phyloP scores from a whole-genome alignment of 192 early-diverging fungal species.

The Coemansia sp. region DNA sequence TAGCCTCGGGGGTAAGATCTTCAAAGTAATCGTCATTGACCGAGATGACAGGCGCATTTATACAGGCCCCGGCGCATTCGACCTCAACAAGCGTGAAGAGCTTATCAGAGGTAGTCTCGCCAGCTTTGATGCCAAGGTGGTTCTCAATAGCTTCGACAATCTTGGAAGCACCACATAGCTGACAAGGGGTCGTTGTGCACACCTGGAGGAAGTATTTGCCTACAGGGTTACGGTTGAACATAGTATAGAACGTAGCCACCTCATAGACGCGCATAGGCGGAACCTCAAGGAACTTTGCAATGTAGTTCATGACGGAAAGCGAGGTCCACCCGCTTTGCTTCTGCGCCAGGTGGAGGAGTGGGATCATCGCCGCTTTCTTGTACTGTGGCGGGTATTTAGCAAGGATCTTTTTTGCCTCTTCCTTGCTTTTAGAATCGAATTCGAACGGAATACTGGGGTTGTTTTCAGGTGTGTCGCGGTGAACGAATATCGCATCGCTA shows the following conservation, averaged over 20 bases:
- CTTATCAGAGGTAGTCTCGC: constrained; percentile 90
- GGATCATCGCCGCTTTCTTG: constrained; percentile 96
- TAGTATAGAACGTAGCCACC: constrained; percentile 99
- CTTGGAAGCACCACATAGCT: constrained; percentile 89
- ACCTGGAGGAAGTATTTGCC: constrained; percentile 99
- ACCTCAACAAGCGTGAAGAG: constrained; percentile 99
- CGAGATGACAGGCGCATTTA: constrained; percentile 96
- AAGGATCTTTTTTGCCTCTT: constrained; percentile 81
- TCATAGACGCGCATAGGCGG: constrained; percentile 99
- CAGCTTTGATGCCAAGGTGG: constrained; percentile 88
- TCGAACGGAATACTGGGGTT: constrained; percentile 82
- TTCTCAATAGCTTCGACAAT: constrained; percentile 86
- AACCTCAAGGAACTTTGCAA: constrained; percentile 90
- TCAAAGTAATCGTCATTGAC: constrained; percentile 99
- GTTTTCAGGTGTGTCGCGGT: constrained; percentile 80
- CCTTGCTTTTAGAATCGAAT: constrained; percentile 76
- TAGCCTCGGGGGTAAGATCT: constrained; percentile 92
- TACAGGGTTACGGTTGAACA: constrained; percentile 98
- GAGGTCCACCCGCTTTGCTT: constrained; percentile 93
- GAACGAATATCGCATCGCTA: constrained; percentile 56
- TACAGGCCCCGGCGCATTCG: constrained; percentile 98
- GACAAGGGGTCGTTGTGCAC: constrained; percentile 98
- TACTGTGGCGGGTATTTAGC: constrained; percentile 96
- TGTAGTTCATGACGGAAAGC: constrained; percentile 95
- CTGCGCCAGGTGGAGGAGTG: constrained; percentile 92